Evolutionary conservation across 768 basidiomycete genomes (phyloP).

Genomic region (Suillus fuscotomentosus): DNA sequence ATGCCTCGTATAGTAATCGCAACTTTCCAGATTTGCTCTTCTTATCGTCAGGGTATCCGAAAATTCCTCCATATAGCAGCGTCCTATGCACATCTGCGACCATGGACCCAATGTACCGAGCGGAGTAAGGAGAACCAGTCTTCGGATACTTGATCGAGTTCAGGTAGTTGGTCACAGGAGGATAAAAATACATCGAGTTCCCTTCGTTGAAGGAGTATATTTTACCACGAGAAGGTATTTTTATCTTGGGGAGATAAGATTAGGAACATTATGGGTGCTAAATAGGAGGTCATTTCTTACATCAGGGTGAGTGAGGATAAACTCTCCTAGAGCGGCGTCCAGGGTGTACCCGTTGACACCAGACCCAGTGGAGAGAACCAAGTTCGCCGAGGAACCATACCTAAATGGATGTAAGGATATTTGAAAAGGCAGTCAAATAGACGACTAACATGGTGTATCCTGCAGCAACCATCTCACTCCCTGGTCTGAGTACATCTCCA

Average conservation of each 20-base stretch:
- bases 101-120: conserved; percentile 97
- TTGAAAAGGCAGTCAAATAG: background rate
- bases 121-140: conserved; percentile 77
- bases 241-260: conserved; percentile 53
- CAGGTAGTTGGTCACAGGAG: conserved; percentile 78
- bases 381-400: conserved; percentile 95
- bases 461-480: conserved; percentile 95
- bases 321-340: conserved; percentile 93
- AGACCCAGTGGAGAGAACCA: conserved; percentile 91
- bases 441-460: conserved; percentile 90
- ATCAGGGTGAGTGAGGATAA: conserved; percentile 97
- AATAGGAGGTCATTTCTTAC: conserved; percentile 38
- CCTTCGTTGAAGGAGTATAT: conserved; percentile 99
- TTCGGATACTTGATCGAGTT: conserved; percentile 90
- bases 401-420: conserved; percentile 27
- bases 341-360: conserved; percentile 99
- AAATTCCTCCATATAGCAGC: conserved; percentile 95
- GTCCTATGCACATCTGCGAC: conserved; percentile 98
- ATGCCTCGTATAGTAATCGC: conserved; percentile 93
- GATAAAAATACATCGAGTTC: conserved; percentile 91
- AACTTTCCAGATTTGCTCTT: conserved; percentile 97
- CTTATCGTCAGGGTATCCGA: conserved; percentile 97
- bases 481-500: conserved; percentile 88
- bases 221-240: conserved; percentile 91
- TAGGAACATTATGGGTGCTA: conserved; percentile 5